Conservation (phyloP, 2,329 filamentous ascomycete species). For the Chaetomium sp. region DNA sequence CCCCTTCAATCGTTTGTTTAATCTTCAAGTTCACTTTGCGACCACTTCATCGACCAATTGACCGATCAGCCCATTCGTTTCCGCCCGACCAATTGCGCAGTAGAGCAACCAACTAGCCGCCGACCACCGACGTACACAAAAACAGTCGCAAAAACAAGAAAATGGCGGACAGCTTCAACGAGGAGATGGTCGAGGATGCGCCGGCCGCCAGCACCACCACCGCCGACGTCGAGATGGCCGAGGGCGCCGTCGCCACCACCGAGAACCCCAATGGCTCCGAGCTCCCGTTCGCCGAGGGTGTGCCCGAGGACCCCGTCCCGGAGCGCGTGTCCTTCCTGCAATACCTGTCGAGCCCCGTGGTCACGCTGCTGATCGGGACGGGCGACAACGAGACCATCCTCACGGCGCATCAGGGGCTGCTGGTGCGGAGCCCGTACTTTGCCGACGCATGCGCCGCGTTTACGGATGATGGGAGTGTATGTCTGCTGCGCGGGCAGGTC, state of each 20-base stretch:
- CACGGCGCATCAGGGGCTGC: conserved; percentile 76
- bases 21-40: neutral
- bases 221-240: conserved; percentile 37
- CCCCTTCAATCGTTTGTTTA: neutral
- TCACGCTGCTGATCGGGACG: conserved; percentile 66
- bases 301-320: conserved; percentile 37
- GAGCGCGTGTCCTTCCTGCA: conserved; percentile 53
- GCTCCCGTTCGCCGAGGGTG: conserved; percentile 45
- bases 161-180: conserved; percentile 37
- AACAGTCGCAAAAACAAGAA: neutral
- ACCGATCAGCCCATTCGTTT: neutral
- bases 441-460: conserved; percentile 63
- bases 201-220: conserved; percentile 19
- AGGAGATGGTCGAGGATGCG: conserved; percentile 39
- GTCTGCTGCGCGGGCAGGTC: conserved; percentile 32
- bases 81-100: neutral
- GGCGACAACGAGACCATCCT: conserved; percentile 64
- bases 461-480: conserved; percentile 61
- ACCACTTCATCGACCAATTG: neutral
- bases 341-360: conserved; percentile 69
- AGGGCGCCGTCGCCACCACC: conserved; percentile 38
- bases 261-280: conserved; percentile 42
- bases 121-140: neutral
- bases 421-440: conserved; percentile 76
- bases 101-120: neutral